Percentiles rank a stretch among this genome's conserved stretches.
These are phyloP conservation scores for Pharnaceum exiguum DNA, from an alignment of 148 eudicot species.

Conservation along the genomic window DNA sequence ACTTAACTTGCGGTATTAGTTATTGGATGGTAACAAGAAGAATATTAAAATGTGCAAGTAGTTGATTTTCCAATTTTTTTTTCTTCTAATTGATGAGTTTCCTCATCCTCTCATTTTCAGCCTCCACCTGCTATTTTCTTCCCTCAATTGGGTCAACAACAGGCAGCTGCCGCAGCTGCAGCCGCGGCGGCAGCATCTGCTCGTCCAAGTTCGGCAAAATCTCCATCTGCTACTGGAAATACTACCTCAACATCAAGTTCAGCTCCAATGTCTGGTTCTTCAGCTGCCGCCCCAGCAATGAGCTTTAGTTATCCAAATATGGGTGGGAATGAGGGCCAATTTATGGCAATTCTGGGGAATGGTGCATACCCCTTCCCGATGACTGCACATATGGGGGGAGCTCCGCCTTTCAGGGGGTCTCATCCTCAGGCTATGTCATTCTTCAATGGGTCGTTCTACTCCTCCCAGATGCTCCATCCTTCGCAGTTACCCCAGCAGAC, in stretches of 20 bases:
- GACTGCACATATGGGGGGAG: conserved; percentile 61
- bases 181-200: conserved; percentile 28
- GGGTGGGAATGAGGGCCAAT: conserved; percentile 62
- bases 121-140: conserved; percentile 81
- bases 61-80: background rate
- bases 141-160: conserved; percentile 93
- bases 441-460: conserved; percentile 77
- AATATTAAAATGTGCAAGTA: no score
- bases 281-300: conserved; percentile 49
- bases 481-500: conserved; percentile 66
- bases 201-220: conserved; percentile 45
- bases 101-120: conserved; percentile 21
- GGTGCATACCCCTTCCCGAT: conserved; percentile 65
- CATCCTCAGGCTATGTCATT: conserved; percentile 75
- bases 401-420: conserved; percentile 61
- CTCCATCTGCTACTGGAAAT: conserved; percentile 30
- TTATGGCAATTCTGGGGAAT: conserved; percentile 69
- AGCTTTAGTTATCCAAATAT: conserved; percentile 77
- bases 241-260: conserved; percentile 36
- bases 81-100: background rate
- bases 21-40: no score
- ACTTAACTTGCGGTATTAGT: no score
- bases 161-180: conserved; percentile 42
- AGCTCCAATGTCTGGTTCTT: conserved; percentile 30
- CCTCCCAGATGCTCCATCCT: conserved; percentile 86